Base-by-base conservation (phyloP, 1,139 yeast genomes). In the Wickerhamiella pararugosa region DNA sequence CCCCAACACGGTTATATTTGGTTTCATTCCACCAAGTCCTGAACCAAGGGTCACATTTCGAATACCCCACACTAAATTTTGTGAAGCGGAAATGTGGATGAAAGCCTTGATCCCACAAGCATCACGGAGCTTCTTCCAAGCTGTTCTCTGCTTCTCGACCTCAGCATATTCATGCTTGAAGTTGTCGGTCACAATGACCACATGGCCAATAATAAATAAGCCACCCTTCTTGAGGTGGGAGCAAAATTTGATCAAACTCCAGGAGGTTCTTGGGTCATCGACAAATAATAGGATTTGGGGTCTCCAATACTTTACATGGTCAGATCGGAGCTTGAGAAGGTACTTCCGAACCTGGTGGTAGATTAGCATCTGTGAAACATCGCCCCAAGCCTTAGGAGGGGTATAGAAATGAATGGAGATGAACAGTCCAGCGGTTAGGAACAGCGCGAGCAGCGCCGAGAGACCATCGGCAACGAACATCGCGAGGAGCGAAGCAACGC, bases 331-430 rank as follows among this genome's bases (percentile, higher is more conserved):
- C 42, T 94, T 67, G 43, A 86, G 64, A 37, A 90, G 65, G 55
- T 90, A 90, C 57, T 90, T 90, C 48, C 98, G 68, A 4, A 90
- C 97, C 60, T 90, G 98, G 56, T 90, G 98, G 59, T 90, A 90
- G 42, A 90, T 87, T 49, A 90, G 68, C 38, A 86, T 74, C 61
- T 90, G 97, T 2, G 97, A 86, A 27, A 90, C 95, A 62, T 90
- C 98, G 30, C 98, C 98, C 83, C 95, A 90, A 32, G 86, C 80
- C 58, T 84, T 86, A 5, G 97, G 96, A 2, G 96, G 95, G 2
- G 95, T 80, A 45, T 76, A 70, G 55, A 86, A 84, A 59, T 90
- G 97, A 48, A 90, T 90, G 45, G 80, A 59, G 43, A 84, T 57
- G 51, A 90, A 81, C 38, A 90, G 62, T 26, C 76, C 64, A 40